Percentiles rank a stretch among this genome's conserved stretches.
Conservation (phyloP, 2,329 filamentous ascomycete genomes). For the Fusarium miscanthi region DNA sequence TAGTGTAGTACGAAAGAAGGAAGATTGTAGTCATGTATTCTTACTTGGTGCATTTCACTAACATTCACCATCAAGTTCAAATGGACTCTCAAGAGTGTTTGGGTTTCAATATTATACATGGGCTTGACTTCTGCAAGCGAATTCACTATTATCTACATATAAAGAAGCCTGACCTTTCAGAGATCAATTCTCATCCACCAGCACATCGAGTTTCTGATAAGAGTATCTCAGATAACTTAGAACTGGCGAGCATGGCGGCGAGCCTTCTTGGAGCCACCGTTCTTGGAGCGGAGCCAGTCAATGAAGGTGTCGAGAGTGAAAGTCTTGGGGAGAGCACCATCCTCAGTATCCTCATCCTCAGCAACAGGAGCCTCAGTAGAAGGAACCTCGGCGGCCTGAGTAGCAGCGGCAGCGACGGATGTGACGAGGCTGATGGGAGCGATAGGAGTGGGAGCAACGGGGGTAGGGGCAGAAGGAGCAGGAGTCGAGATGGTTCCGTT, state of each 20-base stretch:
- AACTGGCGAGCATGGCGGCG: constrained; percentile 40
- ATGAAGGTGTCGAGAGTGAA: constrained; percentile 43
- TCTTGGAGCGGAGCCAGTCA: constrained; percentile 24
- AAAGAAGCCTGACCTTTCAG: background rate
- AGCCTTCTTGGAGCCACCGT: constrained; percentile 19
- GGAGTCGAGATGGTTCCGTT: constrained; percentile 17
- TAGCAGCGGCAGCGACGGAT: background rate
- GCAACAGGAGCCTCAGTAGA: background rate
- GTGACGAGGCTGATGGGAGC: background rate
- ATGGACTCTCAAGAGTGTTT: fast-evolving
- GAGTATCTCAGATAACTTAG: constrained; percentile 4
- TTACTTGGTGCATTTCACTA: background rate
- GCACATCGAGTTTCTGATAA: fast-evolving
- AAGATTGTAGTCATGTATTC: no score
- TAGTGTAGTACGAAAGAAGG: no score
- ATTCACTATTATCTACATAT: constrained; percentile 12
- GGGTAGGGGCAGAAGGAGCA: background rate
- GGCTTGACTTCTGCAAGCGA: background rate
- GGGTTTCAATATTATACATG: background rate
- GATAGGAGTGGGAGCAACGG: constrained; percentile 8
- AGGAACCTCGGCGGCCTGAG: background rate
- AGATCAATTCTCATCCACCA: background rate
- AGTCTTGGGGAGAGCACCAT: constrained; percentile 34
- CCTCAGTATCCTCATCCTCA: background rate
- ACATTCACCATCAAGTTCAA: background rate